Evolutionary conservation across 1,284 basidiomycete species (phyloP), one percentile per base, ranked within the genome.

Genomic region (Leccinum pachyderme): DNA sequence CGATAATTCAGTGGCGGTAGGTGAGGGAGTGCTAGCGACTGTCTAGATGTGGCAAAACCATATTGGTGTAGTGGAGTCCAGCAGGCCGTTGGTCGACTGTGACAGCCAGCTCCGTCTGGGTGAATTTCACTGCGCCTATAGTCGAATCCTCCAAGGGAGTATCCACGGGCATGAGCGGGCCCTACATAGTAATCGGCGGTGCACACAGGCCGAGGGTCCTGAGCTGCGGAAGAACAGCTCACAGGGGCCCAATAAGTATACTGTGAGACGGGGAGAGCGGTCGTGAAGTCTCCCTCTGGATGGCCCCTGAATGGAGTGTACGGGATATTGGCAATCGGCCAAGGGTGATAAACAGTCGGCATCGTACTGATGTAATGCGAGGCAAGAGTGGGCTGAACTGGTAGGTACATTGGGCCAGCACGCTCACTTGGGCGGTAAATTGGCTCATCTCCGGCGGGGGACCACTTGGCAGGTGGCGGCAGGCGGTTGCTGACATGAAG

Each of bases 381-480:
- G 33, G 58, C 68, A 41, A 75, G 65, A 8, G 78, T 61, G 32
- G 87, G 78, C 59, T 85, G 87, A 25, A 86, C 82, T 13, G 87
- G 83, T 45, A 86, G 73, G 57, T 89, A 89, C 45, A 83, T 79
- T 2, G 79, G 79, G 54, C 73, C 80, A 44, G 67, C 66, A 52
- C 81, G 76, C 61, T 75, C 79, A 49, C 73, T 72, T 53, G 79
- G 76, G 41, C 81, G 80, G 43, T 81, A 70, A 55, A 91, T 81
- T 24, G 86, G 87, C 60, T 89, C 87, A 63, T 90, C 88, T 13
- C 78, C 86, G 9, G 82, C 80, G 49, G 89, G 88, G 64, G 86
- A 89, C 89, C 89, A 91, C 68, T 82, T 83, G 7, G 89, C 84
- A 18, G 89, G 89, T 13, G 89, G 86, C 46, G 89, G 88, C 22